Conservation (phyloP, 2,329 filamentous ascomycete genomes). For the Hymenoscyphus fructigenus region DNA sequence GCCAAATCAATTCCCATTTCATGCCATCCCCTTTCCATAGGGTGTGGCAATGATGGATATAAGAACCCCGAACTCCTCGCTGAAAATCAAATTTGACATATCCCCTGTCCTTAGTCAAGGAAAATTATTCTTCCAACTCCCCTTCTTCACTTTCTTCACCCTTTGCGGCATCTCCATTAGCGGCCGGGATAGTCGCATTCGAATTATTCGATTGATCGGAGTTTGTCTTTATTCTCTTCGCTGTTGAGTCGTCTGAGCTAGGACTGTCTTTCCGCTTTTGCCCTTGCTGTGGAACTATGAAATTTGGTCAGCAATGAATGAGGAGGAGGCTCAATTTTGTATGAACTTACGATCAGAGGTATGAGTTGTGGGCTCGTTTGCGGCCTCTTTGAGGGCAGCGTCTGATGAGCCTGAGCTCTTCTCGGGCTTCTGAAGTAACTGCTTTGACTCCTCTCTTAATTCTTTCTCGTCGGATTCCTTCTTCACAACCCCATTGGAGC, state of each 20-base stretch:
- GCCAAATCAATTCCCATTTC: background rate
- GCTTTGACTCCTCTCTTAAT: background rate
- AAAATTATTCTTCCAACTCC: constrained; percentile 26
- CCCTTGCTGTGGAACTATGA: constrained; percentile 10
- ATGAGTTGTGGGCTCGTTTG: constrained; percentile 33
- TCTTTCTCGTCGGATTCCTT: background rate
- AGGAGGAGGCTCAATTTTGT: background rate
- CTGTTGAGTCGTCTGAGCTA: constrained; percentile 4
- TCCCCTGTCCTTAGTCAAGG: background rate
- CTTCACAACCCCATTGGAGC: constrained; percentile 3
- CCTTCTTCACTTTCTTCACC: constrained; percentile 29
- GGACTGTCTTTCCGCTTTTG: constrained; percentile 22
- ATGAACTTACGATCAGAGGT: constrained; percentile 13
- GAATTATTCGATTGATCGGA: constrained; percentile 6
- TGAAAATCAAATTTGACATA: background rate
- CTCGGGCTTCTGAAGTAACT: constrained; percentile 1
- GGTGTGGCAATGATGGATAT: background rate
- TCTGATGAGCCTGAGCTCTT: constrained; percentile 25
- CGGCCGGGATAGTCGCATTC: background rate
- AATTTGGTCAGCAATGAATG: constrained; percentile 9
- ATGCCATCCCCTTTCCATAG: background rate
- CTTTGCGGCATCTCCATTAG: background rate
- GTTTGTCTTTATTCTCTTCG: constrained; percentile 20
- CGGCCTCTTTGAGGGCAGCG: constrained; percentile 27
- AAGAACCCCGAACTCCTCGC: background rate